Evolutionary conservation across 345 rosid species (phyloP).

Genomic region (Acer negundo): DNA sequence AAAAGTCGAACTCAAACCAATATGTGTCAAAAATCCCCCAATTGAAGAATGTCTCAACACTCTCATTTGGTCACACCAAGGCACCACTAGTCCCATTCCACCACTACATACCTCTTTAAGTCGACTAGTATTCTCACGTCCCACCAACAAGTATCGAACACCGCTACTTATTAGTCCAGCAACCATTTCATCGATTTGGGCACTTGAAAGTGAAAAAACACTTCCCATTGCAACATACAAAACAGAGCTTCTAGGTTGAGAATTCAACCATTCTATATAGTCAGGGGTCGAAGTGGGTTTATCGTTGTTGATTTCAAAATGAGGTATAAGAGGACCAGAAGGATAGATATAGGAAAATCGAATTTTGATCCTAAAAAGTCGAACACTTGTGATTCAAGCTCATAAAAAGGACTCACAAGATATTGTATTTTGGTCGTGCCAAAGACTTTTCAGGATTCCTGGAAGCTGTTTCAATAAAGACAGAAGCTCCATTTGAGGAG

Average conservation of each 20-base stretch:
- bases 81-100: conserved; percentile 20
- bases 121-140: conserved; percentile 28
- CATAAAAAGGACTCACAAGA: conserved; percentile 28
- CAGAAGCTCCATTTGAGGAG: conserved; percentile 51
- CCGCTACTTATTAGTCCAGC: conserved; percentile 24
- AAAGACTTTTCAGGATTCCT: conserved; percentile 37
- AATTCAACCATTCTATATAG: conserved; percentile 41
- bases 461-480: conserved; percentile 40
- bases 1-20: conserved; percentile 27
- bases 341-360: conserved; percentile 35
- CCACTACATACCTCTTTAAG: not conserved
- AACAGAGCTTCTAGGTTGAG: conserved; percentile 15
- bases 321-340: conserved; percentile 46
- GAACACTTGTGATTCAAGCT: conserved; percentile 28
- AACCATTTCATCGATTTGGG: no score
- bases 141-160: conserved; percentile 45
- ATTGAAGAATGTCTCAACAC: conserved; percentile 27
- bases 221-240: conserved; percentile 35
- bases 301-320: conserved; percentile 4
- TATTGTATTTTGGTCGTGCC: conserved; percentile 30
- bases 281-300: not conserved
- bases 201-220: conserved; percentile 25
- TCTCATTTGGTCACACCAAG: conserved; percentile 29
- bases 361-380: conserved; percentile 17
- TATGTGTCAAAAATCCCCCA: conserved; percentile 28